Evolutionary conservation across 768 basidiomycete genomes (phyloP), one percentile per base, ranked within the genome.

Genomic region (Naematelia encephala): DNA sequence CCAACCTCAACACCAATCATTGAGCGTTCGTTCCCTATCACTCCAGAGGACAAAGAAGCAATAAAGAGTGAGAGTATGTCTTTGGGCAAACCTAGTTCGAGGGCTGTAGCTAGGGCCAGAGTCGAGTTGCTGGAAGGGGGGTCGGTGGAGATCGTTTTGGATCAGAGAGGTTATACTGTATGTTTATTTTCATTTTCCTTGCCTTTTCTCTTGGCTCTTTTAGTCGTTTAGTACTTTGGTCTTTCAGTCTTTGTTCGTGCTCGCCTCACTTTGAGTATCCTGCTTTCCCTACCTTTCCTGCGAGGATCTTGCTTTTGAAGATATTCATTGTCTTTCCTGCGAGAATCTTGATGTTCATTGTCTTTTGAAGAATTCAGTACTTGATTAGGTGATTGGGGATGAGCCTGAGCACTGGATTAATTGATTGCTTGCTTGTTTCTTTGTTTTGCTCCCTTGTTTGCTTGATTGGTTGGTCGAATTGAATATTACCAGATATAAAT

Each of bases 141-240:
- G 45, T 23, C 10, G 47, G 48, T 68, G 53, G 49, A 44, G 21
- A 50, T 71, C 4, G 51, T 58, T 26, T 50, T 70, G n/a, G 67
- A 68, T 58, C 54, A 51, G 26, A 53, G 66, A 51, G 69, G 69
- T 19, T 71, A 64, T 57, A 71, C 69, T 1, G 69, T 71, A 53
- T 55, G 69, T 67, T 13, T 26, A 5, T 16, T 12, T 12, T 25
- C 50, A 10, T 51, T 19, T 16, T 51, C 50, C 50, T 51, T 5
- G 8, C 46, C n/a, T 39, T 39, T 39, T 39, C 46, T 47, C 46
- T 19, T 21, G 19, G 5, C 46, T 25, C n/a, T n/a, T n/a, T n/a
- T n/a, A n/a, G n/a, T n/a, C n/a, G 46, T 3, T 39, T 26, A 27
- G 25, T 29, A 13, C 19, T 28, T 27, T n/a, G 22, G 48, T 8